Evolutionary conservation across 208 protist genomes (phyloP), one percentile per base, ranked within the genome.

Genomic region (Plasmodiophora brassicae): DNA sequence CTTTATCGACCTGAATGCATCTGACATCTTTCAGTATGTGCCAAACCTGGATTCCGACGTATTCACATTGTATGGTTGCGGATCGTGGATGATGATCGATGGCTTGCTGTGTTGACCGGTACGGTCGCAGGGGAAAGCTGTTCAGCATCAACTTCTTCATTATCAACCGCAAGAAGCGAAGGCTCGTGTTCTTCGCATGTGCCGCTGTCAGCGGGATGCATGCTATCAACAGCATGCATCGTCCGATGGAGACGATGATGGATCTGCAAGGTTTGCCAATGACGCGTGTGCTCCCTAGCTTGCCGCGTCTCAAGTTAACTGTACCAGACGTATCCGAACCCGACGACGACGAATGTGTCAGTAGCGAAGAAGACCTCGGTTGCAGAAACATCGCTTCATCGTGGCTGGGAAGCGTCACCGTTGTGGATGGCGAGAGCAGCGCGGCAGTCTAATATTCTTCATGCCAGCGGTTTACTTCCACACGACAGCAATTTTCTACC

Each of bases 61-160:
- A 44, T 78, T 78, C 65, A 78, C 65, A n/a, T n/a, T n/a, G n/a
- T n/a, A n/a, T n/a, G n/a, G n/a, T n/a, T n/a, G n/a, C n/a, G n/a
- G n/a, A n/a, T n/a, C n/a, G n/a, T n/a, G n/a, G n/a, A n/a, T n/a
- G n/a, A n/a, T n/a, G n/a, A n/a, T n/a, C n/a, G n/a, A n/a, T n/a
- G n/a, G n/a, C n/a, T n/a, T n/a, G n/a, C n/a, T n/a, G n/a, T n/a
- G n/a, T n/a, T n/a, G n/a, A n/a, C n/a, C n/a, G n/a, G n/a, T n/a
- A n/a, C n/a, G n/a, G n/a, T n/a, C n/a, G n/a, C 5, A 78, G 41
- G 41, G 65, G 65, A 8, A 78, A 78, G n/a, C n/a, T 78, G 65
- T 78, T 78, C n/a, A 78, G 65, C n/a, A 44, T n/a, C n/a, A 78
- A 78, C n/a, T 78, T 78, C 65, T 78, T 78, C 65, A 44, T 78